phyloP scores from a whole-genome alignment of 257 asterid genomes.

The Nicotiana knightiana region DNA sequence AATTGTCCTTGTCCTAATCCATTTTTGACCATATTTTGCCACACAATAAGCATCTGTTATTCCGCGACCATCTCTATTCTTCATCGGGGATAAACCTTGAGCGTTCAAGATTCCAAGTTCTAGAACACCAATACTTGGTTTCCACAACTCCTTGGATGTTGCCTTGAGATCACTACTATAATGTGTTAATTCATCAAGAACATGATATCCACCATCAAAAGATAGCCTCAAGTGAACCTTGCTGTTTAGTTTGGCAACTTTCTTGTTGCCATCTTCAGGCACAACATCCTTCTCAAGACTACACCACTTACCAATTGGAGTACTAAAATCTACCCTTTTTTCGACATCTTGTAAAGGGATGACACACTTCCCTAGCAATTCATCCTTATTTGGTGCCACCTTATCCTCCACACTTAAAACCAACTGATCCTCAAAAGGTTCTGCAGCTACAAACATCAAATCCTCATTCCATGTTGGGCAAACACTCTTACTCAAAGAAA shows the following conservation, averaged over 20 bases:
- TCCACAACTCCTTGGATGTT: constrained; percentile 75
- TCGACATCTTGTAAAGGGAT: constrained; percentile 54
- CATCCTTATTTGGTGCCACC: constrained; percentile 53
- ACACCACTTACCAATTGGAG: constrained; percentile 66
- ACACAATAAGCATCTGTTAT: constrained; percentile 83
- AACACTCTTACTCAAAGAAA: constrained; percentile 35
- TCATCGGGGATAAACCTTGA: constrained; percentile 64
- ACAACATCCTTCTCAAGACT: constrained; percentile 55
- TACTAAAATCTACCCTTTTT: constrained; percentile 58
- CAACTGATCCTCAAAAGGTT: constrained; percentile 81
- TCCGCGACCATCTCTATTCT: constrained; percentile 49
- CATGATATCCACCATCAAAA: constrained; percentile 93
- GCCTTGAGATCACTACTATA: constrained; percentile 78
- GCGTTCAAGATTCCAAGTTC: constrained; percentile 84
- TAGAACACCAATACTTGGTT: constrained; percentile 74
- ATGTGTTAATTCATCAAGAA: constrained; percentile 87
- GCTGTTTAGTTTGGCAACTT: constrained; percentile 31
- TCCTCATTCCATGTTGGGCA: constrained; percentile 94
- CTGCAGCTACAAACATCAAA: constrained; percentile 74
- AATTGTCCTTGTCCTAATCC: constrained; percentile 83
- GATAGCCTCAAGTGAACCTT: constrained; percentile 70
- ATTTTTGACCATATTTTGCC: constrained; percentile 91
- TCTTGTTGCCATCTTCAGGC: constrained; percentile 42
- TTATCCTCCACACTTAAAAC: constrained; percentile 58
- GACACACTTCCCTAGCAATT: constrained; percentile 50